Conservation (phyloP, 192 early-diverging fungal genomes). For the Coemansia sp. region DNA sequence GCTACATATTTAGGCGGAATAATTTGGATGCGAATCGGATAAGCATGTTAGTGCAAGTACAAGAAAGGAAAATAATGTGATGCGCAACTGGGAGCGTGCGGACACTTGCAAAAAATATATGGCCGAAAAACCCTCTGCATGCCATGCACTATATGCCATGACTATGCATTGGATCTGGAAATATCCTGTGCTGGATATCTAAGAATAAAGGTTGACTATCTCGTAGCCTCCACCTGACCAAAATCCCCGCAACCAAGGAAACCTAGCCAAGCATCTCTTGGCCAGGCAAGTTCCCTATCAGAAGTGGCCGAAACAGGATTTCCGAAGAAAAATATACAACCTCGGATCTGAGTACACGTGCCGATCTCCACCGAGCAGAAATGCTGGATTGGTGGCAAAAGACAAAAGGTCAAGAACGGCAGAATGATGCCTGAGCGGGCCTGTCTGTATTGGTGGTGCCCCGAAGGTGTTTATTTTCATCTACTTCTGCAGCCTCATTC, state of each 20-base stretch:
- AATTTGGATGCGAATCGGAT: neutral
- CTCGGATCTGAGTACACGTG: neutral
- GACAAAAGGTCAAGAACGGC: neutral
- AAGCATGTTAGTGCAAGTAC: neutral
- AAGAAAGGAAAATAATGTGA: neutral
- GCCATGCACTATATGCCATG: neutral
- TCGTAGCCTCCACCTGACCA: neutral
- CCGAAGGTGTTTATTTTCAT: neutral
- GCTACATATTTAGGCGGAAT: conserved; percentile 11
- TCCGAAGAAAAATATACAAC: neutral
- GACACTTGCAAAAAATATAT: neutral
- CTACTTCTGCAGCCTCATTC: conserved; percentile 5
- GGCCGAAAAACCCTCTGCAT: neutral
- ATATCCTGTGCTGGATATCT: conserved; percentile 2
- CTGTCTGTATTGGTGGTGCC: neutral
- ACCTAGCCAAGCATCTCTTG: neutral
- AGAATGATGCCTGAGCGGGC: neutral
- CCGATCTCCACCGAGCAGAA: neutral
- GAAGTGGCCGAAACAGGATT: neutral
- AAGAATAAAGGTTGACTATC: conserved; percentile 1
- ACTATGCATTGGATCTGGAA: neutral
- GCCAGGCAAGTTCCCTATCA: neutral
- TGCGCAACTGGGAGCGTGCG: neutral
- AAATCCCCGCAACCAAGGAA: neutral
- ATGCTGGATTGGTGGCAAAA: neutral